Conservation (phyloP, 2,329 filamentous ascomycete genomes). For the Rutstroemia sydowiana region DNA sequence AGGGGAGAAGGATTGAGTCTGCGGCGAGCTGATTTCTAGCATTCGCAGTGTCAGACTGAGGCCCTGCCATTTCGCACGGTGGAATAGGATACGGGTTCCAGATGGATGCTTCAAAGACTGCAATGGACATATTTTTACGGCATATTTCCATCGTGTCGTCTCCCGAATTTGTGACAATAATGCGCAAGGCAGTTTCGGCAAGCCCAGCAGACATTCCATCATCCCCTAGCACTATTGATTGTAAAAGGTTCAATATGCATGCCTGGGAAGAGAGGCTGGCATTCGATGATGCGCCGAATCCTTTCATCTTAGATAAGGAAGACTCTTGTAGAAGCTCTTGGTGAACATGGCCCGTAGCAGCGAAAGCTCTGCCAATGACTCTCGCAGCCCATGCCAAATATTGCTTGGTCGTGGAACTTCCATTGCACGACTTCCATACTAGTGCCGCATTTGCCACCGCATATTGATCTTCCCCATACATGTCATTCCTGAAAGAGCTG, state of each 20-base stretch:
- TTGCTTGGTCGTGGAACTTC: conserved; percentile 53
- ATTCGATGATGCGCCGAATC: conserved; percentile 22
- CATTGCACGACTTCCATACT: conserved; percentile 69
- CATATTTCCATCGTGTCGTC: conserved; percentile 41
- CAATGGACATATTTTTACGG: conserved; percentile 43
- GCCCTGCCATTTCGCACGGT: conserved; percentile 39
- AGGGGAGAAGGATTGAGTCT: conserved; percentile 35
- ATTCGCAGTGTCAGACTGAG: background rate
- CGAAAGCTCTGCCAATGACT: conserved; percentile 77
- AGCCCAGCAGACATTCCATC: conserved; percentile 49
- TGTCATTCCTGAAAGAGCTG: conserved; percentile 50
- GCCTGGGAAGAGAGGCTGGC: conserved; percentile 51
- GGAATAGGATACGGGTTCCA: conserved; percentile 51
- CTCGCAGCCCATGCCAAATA: conserved; percentile 82
- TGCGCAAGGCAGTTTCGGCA: conserved; percentile 52
- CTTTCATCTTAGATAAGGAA: conserved; percentile 40
- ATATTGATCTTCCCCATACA: conserved; percentile 59
- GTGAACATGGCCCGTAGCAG: conserved; percentile 63
- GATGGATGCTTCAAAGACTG: conserved; percentile 46
- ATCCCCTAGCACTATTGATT: conserved; percentile 51
- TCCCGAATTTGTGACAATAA: conserved; percentile 41
- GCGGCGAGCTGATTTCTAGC: conserved; percentile 10
- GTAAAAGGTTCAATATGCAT: conserved; percentile 54
- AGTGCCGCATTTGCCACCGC: conserved; percentile 55
- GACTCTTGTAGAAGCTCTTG: conserved; percentile 54